Percentiles rank a stretch among this genome's conserved stretches.
phyloP scores from a whole-genome alignment of 306 rosid species.

The Cucumis cinereus region DNA sequence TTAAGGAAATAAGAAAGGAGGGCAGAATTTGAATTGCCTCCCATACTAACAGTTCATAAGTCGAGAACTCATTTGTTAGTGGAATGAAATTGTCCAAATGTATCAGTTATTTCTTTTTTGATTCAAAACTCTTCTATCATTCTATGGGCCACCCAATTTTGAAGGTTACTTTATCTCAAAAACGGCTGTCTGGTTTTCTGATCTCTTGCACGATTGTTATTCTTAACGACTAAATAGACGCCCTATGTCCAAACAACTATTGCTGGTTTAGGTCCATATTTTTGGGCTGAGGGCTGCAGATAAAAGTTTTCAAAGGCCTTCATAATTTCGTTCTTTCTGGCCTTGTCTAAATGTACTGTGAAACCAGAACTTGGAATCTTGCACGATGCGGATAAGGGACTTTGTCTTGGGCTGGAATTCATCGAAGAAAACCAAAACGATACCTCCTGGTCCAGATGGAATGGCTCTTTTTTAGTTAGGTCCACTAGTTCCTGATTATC shows the following conservation, averaged over 20 bases:
- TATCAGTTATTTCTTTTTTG: not conserved
- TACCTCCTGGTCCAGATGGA: not conserved
- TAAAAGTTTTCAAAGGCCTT: not conserved
- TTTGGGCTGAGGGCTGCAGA: not conserved
- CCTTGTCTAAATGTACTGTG: not conserved
- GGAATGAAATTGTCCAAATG: not conserved
- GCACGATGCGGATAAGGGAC: not conserved
- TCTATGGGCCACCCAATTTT: not conserved
- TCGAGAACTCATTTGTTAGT: not conserved
- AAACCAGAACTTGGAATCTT: not conserved
- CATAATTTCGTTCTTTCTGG: not conserved
- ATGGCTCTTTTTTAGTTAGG: not conserved
- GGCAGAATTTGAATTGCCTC: not conserved
- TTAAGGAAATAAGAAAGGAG: not conserved
- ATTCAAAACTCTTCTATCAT: not conserved
- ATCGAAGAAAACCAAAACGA: not conserved
- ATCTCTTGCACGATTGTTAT: not conserved
- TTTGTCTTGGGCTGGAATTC: not conserved
- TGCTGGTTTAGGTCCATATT: not conserved
- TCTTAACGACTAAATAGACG: not conserved
- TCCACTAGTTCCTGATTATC: not conserved
- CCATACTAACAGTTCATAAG: not conserved
- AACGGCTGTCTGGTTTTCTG: not conserved
- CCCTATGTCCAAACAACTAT: not conserved
- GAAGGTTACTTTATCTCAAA: not conserved